Evolutionary conservation across 2,329 filamentous ascomycete genomes (phyloP).

Genomic region (Rhexocercosporidium sp.): DNA sequence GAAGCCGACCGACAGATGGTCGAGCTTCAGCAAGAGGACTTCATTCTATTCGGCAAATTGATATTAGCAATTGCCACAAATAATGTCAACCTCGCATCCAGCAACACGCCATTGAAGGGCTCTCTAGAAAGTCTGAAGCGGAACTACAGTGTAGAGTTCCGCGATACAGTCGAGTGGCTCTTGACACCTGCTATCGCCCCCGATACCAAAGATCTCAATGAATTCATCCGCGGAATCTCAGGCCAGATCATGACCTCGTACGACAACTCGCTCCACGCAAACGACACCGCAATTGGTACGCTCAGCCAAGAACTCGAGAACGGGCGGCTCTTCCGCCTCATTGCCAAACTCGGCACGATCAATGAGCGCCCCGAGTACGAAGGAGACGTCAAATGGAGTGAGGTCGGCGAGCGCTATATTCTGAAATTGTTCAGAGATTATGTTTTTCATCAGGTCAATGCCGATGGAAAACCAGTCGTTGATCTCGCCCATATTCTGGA

Average conservation of each 20-base stretch:
- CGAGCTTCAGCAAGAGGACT: conserved; percentile 87
- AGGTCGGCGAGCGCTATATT: conserved; percentile 90
- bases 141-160: conserved; percentile 78
- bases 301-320: conserved; percentile 88
- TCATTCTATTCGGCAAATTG: conserved; percentile 81
- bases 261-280: conserved; percentile 78
- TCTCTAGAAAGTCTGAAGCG: conserved; percentile 78
- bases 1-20: conserved; percentile 70
- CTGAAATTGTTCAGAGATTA: conserved; percentile 96
- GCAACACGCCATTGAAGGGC: conserved; percentile 61
- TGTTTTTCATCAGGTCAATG: conserved; percentile 94
- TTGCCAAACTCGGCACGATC: conserved; percentile 84
- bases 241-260: conserved; percentile 76
- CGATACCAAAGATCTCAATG: conserved; percentile 74
- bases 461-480: conserved; percentile 79
- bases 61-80: conserved; percentile 83
- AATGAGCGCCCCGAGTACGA: conserved; percentile 90
- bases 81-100: conserved; percentile 50
- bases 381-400: conserved; percentile 80
- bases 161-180: conserved; percentile 82
- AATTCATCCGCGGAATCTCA: conserved; percentile 79
- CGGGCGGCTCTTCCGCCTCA: conserved; percentile 76
- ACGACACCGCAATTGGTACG: conserved; percentile 75
- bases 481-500: conserved; percentile 87
- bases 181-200: conserved; percentile 65